Percentiles rank a stretch among this genome's conserved stretches.
Evolutionary conservation across 768 basidiomycete species (phyloP).

Genomic region (Strobilomyces confusus): DNA sequence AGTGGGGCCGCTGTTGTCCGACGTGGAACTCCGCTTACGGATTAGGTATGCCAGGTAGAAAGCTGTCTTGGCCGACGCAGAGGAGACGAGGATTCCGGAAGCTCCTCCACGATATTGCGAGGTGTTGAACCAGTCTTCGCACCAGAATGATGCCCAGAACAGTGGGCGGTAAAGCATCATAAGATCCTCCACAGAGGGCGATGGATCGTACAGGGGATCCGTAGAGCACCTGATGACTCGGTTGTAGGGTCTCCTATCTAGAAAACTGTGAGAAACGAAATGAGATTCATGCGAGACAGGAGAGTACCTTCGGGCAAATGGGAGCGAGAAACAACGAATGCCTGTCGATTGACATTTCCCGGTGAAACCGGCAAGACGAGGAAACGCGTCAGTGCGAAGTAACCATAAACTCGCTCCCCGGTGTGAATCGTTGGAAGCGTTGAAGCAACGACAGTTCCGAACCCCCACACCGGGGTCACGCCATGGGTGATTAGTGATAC

Average conservation of each 20-base stretch:
- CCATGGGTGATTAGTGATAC: slow-evolving; percentile 53
- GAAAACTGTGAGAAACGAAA: neutral
- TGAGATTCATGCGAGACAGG: neutral
- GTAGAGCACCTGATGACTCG: slow-evolving; percentile 55
- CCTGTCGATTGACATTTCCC: slow-evolving; percentile 45
- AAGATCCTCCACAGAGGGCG: slow-evolving; percentile 50
- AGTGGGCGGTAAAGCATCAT: slow-evolving; percentile 70
- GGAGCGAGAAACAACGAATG: slow-evolving; percentile 56
- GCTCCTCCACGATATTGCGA: slow-evolving; percentile 48
- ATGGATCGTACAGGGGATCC: slow-evolving; percentile 52
- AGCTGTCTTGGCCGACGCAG: slow-evolving; percentile 70
- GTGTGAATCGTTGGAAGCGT: slow-evolving; percentile 42
- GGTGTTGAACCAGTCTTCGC: slow-evolving; percentile 62
- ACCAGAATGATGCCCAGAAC: slow-evolving; percentile 77
- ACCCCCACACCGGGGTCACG: slow-evolving; percentile 70
- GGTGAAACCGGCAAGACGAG: slow-evolving; percentile 50
- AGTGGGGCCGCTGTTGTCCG: neutral
- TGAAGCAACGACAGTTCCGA: slow-evolving; percentile 53
- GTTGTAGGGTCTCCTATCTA: slow-evolving; percentile 66
- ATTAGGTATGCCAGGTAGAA: slow-evolving; percentile 65
- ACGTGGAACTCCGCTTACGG: slow-evolving; percentile 36
- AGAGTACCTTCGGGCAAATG: slow-evolving; percentile 54
- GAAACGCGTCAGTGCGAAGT: slow-evolving; percentile 55
- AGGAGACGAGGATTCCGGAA: slow-evolving; percentile 53
- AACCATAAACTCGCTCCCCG: slow-evolving; percentile 64